phyloP scores from a whole-genome alignment of 257 asterid species.

The Ligustrum vulgare region DNA sequence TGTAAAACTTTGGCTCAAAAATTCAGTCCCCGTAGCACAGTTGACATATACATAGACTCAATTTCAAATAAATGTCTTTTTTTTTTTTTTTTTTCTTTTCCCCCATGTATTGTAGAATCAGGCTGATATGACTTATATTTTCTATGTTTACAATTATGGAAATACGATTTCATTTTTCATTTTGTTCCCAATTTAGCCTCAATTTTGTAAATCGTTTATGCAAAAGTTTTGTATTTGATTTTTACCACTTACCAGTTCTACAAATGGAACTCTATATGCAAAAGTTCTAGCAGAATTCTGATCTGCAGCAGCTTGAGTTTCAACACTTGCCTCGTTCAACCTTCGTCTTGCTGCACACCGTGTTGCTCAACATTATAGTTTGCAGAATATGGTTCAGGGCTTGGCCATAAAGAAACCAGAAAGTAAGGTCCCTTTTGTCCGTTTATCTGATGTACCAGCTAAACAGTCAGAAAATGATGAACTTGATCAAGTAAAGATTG shows the following conservation, averaged over 20 bases:
- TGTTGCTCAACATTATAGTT: conserved; percentile 92
- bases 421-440: too few species aligned
- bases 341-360: conserved; percentile 98
- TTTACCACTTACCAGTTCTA: conserved; percentile 57
- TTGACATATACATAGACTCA: too few species aligned
- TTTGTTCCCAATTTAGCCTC: too few species aligned
- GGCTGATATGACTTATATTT: too few species aligned
- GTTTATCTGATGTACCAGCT: conserved; percentile 77
- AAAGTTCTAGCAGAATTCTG: conserved; percentile 71
- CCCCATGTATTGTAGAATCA: too few species aligned
- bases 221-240: not conserved
- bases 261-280: conserved; percentile 92
- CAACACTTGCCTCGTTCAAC: conserved; percentile 87
- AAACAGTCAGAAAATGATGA: conserved; percentile 60
- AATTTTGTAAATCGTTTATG: too few species aligned
- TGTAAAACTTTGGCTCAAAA: too few species aligned
- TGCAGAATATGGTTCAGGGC: conserved; percentile 81
- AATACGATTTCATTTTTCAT: too few species aligned
- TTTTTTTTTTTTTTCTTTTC: too few species aligned
- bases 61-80: too few species aligned
- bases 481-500: conserved; percentile 66
- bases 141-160: too few species aligned
- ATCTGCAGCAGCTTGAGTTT: conserved; percentile 76
- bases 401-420: conserved; percentile 70
- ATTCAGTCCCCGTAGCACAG: too few species aligned